Base-by-base conservation (phyloP, 352 stramenopile species). In the Phytophthora cactorum region DNA sequence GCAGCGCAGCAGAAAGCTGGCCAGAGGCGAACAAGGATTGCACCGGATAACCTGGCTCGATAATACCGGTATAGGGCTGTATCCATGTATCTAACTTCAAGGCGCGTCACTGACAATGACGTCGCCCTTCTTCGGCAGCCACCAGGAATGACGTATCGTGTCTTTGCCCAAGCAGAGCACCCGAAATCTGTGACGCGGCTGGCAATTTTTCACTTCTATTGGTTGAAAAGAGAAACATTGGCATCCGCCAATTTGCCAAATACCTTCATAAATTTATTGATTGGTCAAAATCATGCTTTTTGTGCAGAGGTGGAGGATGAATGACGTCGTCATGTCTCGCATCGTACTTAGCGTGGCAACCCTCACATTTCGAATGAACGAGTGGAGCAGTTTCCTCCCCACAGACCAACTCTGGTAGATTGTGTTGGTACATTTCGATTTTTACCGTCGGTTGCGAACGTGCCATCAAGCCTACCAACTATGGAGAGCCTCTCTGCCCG, bases 401-500 rank as follows among this genome's bases (percentile, higher is more conserved):
- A 14, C 50, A 51, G 55, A 52, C 52, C 55, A 43, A n/a, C 36
- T 43, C 36, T 14, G 12, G 11, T 9, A 38, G 32, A 38, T 38
- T 9, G 7, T 47, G 44, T 51, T 65, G 22, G 43, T 45, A 17
- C 47, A 71, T 73, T 76, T 69, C 51, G 45, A 32, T 49, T 68
- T 77, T 66, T 50, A 22, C 64, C 22, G 50, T n/a, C 38, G 22
- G 52, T 61, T 56, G 31, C 29, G 6, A 38, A 73, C 59, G 57
- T 66, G 22, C 29, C 10, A 53, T 25, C 7, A 39, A 32, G 1
- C 25, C 22, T 14, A 22, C 7, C 9, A 36, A 49, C 39, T 14
- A 89, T 89, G 81, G 73, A 88, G 43, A 74, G 44, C 45, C 22
- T 74, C 34, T n/a, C 14, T 22, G 32, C 31, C 34, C 45, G 56